Base-by-base conservation (phyloP, 371 early-diverging fungal species). In the Coemansia sp. region DNA sequence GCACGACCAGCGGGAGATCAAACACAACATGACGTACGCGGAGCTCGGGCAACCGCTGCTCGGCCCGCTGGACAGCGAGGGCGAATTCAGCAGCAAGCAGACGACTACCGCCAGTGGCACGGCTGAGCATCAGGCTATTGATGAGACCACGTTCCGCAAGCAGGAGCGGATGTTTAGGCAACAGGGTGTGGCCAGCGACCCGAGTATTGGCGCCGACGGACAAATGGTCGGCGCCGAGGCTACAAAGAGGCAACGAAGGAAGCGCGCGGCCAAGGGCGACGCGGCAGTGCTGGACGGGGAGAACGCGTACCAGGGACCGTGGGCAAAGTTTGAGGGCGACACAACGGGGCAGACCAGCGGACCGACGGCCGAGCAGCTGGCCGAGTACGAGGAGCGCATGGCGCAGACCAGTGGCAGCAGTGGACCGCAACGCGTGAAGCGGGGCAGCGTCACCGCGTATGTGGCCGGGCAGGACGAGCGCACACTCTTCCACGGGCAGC, bases 261-360 rank as follows among this genome's bases (percentile, higher is more conserved):
- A 87, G 59, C 83, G 96, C 57, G 86, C 89, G 63, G 77, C 83
- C 8, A 90, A 89, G 65, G 96, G 96, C 26, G 88, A 94, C 63
- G 72, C 91, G 0, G 77, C 82, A 3, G 82, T 89, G 20, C 65
- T 93, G 8, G 91, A 91, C 26, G 94, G 91, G 11, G 90, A 88
- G 5, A 81, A 85, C 73, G 89, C 91, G 14, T 95, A 91, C 69
- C 83, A 83, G 56, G 98, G 98, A 1, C 98, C 97, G 6, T 97
- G 97, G 98, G 95, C 96, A 4, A 93, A 95, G 2, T 96, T 88
- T 69, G 90, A 90, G 53, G 90, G 86, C 51, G 96, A 95, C 63
- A 78, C 84, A 4, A 79, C 83, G 35, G 90, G 86, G 4, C 76
- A 80, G 50, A 36, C 80, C 7, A 75, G 77, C 16, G 92, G 88